These are phyloP conservation scores for Nannizziopsis barbatae DNA, from an alignment of 2,329 filamentous ascomycete species.

Conservation along the genomic window DNA sequence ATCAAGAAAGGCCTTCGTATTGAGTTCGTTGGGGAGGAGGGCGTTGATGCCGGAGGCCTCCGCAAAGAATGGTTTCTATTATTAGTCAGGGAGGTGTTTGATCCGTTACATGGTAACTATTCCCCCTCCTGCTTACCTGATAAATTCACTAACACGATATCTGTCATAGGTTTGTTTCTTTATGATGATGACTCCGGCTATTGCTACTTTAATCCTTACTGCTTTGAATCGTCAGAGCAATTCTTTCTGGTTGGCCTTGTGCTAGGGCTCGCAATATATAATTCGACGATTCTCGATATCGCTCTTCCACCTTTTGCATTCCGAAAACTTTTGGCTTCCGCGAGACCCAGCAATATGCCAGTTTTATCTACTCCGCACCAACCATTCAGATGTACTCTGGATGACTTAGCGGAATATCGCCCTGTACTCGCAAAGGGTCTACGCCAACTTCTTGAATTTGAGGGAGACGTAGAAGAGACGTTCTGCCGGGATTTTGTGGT, in stretches of 20 bases:
- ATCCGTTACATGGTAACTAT: constrained; percentile 68
- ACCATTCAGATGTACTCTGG: constrained; percentile 60
- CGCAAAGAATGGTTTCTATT: constrained; percentile 93
- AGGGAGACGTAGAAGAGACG: constrained; percentile 68
- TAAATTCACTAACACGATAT: constrained; percentile 3
- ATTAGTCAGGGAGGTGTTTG: constrained; percentile 78
- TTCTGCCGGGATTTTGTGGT: constrained; percentile 76
- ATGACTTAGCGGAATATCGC: constrained; percentile 72
- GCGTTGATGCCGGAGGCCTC: constrained; percentile 77
- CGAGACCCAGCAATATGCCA: constrained; percentile 49
- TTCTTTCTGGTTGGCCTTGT: constrained; percentile 84
- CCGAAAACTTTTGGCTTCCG: constrained; percentile 69
- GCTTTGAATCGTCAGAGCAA: constrained; percentile 82
- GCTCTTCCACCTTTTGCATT: constrained; percentile 82
- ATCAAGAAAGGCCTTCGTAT: constrained; percentile 84
- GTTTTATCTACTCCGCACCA: constrained; percentile 46
- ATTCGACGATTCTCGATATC: constrained; percentile 83
- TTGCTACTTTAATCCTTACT: constrained; percentile 87
- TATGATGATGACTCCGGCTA: constrained; percentile 85
- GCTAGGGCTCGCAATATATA: constrained; percentile 83
- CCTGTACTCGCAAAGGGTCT: constrained; percentile 66
- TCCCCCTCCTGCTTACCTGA: constrained; percentile 1
- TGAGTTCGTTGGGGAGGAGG: constrained; percentile 77
- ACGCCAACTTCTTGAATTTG: constrained; percentile 64
- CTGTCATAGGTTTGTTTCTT: constrained; percentile 61